Percentiles rank a stretch among this genome's conserved stretches.
Evolutionary conservation across 1,284 basidiomycete species (phyloP).

Genomic region (Porodaedalea pini): DNA sequence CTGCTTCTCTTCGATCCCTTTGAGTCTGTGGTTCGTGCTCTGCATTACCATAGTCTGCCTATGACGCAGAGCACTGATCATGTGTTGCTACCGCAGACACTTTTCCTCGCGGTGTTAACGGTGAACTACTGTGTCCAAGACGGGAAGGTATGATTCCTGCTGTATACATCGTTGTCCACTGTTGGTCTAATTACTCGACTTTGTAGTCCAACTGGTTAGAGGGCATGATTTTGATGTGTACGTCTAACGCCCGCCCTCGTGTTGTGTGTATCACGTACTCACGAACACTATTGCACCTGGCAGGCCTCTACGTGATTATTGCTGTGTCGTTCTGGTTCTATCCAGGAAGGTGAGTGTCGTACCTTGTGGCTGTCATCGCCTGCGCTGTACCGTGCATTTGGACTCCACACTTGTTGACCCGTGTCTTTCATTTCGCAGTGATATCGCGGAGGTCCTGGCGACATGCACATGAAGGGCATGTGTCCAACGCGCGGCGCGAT

Average conservation of each 20-base stretch:
- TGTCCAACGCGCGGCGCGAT: background rate
- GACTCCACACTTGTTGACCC: background rate
- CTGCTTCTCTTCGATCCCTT: constrained; percentile 78
- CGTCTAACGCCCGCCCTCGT: constrained; percentile 23
- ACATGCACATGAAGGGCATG: constrained; percentile 6
- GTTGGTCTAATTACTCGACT: background rate
- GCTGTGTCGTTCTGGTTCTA: constrained; percentile 66
- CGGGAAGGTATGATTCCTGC: constrained; percentile 37
- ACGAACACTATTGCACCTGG: background rate
- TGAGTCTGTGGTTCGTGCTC: constrained; percentile 54
- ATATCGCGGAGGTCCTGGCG: constrained; percentile 14
- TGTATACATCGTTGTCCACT: background rate
- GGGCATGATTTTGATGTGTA: constrained; percentile 54
- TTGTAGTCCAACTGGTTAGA: constrained; percentile 53
- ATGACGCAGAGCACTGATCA: constrained; percentile 19
- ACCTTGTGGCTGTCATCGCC: background rate
- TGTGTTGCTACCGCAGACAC: background rate
- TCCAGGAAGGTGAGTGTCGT: constrained; percentile 37
- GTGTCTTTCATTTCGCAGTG: constrained; percentile 1
- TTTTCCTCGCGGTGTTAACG: constrained; percentile 44
- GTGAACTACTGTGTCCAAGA: constrained; percentile 65
- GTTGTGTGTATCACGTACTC: background rate
- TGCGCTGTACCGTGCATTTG: background rate
- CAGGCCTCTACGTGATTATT: constrained; percentile 60
- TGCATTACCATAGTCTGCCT: background rate